Conservation (phyloP, 2,329 filamentous ascomycete species). For the Cercospora janseana region DNA sequence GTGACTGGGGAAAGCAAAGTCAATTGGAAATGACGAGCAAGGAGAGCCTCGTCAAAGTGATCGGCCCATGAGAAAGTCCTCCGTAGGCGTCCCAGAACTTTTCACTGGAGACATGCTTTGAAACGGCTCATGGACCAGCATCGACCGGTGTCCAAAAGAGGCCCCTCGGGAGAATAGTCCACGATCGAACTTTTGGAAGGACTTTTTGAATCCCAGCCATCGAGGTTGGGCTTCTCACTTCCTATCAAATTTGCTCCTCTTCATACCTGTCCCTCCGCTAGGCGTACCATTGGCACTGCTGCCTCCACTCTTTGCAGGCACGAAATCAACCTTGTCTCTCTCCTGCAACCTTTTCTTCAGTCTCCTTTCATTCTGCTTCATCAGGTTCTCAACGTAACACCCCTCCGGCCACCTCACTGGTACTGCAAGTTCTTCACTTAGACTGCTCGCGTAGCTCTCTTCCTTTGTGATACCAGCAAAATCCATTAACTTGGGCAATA, state of each 20-base stretch:
- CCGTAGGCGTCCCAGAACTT: not conserved
- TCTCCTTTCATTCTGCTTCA: constrained; percentile 38
- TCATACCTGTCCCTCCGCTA: not conserved
- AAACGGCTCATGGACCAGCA: no score
- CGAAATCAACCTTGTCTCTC: constrained; percentile 36
- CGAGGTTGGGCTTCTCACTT: not conserved
- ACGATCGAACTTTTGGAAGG: no score
- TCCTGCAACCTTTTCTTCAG: constrained; percentile 41
- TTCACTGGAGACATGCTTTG: not conserved
- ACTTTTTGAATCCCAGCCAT: no score
- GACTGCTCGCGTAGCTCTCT: constrained; percentile 65
- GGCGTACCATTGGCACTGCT: constrained; percentile 13
- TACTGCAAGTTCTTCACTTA: constrained; percentile 41
- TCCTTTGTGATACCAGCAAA: constrained; percentile 61
- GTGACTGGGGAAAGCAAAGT: not conserved
- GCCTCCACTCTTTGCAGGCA: constrained; percentile 24
- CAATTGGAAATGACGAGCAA: constrained; percentile 7
- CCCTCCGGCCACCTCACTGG: constrained; percentile 43
- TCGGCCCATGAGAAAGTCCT: not conserved
- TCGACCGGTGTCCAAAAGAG: no score
- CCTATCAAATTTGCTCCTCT: constrained; percentile 22
- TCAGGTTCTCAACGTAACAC: constrained; percentile 42
- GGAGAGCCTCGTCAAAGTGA: not conserved
- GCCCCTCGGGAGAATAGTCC: no score
- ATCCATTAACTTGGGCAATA: constrained; percentile 69